Evolutionary conservation across 768 basidiomycete genomes (phyloP).

Genomic region (Mycena venus): DNA sequence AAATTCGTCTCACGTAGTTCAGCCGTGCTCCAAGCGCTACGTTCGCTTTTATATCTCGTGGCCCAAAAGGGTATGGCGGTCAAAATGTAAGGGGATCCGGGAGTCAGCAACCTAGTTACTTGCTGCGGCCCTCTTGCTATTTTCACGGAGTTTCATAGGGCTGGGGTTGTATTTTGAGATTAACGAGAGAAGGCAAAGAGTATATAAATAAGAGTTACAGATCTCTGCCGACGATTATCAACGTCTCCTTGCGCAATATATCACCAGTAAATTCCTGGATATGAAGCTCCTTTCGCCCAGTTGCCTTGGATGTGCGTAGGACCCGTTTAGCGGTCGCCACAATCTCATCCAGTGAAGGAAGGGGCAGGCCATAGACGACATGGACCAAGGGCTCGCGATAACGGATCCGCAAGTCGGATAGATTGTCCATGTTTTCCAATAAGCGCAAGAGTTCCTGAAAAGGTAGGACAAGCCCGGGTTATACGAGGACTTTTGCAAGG

Average conservation of each 20-base stretch:
- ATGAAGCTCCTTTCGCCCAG: not conserved
- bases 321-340: not conserved
- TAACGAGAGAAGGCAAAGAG: too few species aligned
- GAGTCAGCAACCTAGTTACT: too few species aligned
- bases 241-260: not conserved
- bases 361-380: too few species aligned
- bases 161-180: too few species aligned
- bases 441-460: not conserved
- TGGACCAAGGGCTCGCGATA: too few species aligned
- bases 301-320: not conserved
- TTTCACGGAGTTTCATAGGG: too few species aligned
- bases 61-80: too few species aligned
- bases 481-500: not conserved
- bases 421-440: slow-evolving; percentile 9
- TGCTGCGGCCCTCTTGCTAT: too few species aligned
- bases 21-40: too few species aligned
- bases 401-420: slow-evolving; percentile 4
- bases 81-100: too few species aligned
- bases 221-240: not conserved
- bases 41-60: too few species aligned
- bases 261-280: not conserved
- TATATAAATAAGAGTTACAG: not conserved
- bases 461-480: not conserved
- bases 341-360: not conserved
- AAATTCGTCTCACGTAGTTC: too few species aligned